These are phyloP conservation scores for Ilyonectria destructans DNA, from an alignment of 2,329 filamentous ascomycete species.

Conservation along the genomic window DNA sequence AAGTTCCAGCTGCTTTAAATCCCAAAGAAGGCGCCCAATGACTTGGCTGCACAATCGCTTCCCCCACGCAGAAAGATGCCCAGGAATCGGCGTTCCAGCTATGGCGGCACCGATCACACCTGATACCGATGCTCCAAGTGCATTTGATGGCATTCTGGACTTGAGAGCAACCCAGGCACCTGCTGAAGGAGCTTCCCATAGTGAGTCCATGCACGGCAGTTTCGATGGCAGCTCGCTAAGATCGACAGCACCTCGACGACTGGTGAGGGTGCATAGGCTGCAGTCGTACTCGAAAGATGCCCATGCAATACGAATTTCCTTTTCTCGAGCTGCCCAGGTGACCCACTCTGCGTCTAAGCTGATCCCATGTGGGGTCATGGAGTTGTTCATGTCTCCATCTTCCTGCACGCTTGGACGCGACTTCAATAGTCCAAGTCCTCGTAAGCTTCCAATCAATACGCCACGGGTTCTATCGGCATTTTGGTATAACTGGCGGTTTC, in stretches of 20 bases:
- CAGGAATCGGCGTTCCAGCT: constrained; percentile 18
- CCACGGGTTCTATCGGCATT: constrained; percentile 50
- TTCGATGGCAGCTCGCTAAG: constrained; percentile 49
- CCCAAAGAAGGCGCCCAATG: constrained; percentile 52
- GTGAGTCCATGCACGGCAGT: constrained; percentile 49
- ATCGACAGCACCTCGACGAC: constrained; percentile 49
- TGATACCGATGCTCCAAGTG: constrained; percentile 29
- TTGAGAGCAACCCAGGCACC: constrained; percentile 47
- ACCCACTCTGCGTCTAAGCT: constrained; percentile 42
- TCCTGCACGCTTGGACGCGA: constrained; percentile 31
- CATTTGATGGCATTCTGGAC: constrained; percentile 19
- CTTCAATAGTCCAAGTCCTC: constrained; percentile 48
- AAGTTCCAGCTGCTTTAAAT: constrained; percentile 50
- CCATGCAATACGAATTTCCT: constrained; percentile 49
- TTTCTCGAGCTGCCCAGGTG: constrained; percentile 47
- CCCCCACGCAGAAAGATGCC: constrained; percentile 47
- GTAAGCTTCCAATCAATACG: constrained; percentile 49
- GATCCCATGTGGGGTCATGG: not conserved
- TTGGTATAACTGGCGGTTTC: constrained; percentile 51
- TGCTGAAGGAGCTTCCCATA: constrained; percentile 52
- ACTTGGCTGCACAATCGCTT: constrained; percentile 50
- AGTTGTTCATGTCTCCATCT: constrained; percentile 16
- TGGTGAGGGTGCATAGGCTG: constrained; percentile 51
- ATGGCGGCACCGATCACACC: constrained; percentile 23
- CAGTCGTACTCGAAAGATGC: constrained; percentile 54